Evolutionary conservation across 306 rosid genomes (phyloP).

Genomic region (Senna siamea): DNA sequence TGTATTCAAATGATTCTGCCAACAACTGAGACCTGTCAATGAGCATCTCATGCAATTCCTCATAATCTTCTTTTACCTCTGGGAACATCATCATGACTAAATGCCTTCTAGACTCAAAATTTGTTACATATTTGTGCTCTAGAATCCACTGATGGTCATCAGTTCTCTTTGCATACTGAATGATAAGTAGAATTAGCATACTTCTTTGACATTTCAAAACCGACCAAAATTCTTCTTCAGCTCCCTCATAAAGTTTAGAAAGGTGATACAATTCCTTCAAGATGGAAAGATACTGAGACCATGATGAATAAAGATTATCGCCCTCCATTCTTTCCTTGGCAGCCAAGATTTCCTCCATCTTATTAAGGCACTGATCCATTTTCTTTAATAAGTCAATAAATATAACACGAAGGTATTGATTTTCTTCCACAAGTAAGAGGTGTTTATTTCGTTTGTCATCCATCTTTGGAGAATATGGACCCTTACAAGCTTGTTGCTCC

Average conservation of each 20-base stretch:
- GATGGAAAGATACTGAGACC: constrained; percentile 86
- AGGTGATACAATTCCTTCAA: constrained; percentile 68
- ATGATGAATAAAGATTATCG: constrained; percentile 49
- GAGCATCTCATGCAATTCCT: constrained; percentile 93
- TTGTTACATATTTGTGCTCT: constrained; percentile 63
- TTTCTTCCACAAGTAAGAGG: constrained; percentile 50
- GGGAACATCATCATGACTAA: constrained; percentile 91
- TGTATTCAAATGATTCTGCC: constrained; percentile 85
- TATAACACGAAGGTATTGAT: constrained; percentile 49
- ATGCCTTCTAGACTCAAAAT: constrained; percentile 89
- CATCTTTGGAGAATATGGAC: constrained; percentile 15
- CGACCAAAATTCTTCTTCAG: constrained; percentile 62
- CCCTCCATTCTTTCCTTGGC: constrained; percentile 46
- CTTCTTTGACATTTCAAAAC: constrained; percentile 53
- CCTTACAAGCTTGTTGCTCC: constrained; percentile 34
- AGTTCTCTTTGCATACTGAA: constrained; percentile 63
- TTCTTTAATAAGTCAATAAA: constrained; percentile 53
- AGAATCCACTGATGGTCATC: constrained; percentile 85
- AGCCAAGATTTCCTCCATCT: constrained; percentile 50
- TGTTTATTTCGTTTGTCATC: constrained; percentile 34
- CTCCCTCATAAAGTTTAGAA: constrained; percentile 64
- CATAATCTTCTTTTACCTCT: constrained; percentile 85
- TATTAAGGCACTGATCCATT: constrained; percentile 63
- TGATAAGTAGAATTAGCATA: constrained; percentile 55
- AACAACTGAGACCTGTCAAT: constrained; percentile 89